Base-by-base conservation (phyloP, 306 rosid species). In the Ziziphus jujuba region DNA sequence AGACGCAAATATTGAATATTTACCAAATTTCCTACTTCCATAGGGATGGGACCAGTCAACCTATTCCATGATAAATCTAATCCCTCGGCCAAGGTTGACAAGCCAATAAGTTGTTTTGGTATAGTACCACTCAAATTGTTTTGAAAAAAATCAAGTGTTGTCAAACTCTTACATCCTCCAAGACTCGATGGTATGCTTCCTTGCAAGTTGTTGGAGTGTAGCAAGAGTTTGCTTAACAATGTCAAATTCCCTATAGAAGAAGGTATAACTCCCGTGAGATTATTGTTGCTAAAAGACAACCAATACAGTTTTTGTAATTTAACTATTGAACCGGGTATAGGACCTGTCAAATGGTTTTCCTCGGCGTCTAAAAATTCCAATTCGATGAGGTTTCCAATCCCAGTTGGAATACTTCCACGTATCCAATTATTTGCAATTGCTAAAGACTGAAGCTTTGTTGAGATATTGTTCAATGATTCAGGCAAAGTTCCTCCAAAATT, bases 401-500 rank as follows among this genome's bases (percentile, higher is more conserved):
- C 64, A 13, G 5, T 4, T 0, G 80, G 80, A 60, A 77, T 74
- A 15, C n/a, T 59, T 36, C 85, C 85, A 0, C 12, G 9, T 9
- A 81, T 61, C 0, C 7, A 6, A 73, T 73, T 81, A 22, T 56
- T 2, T 9, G 67, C 68, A 15, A 69, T 20, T 3, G 7, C 20
- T 1, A 73, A 38, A 0, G 0, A 0, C 48, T 10, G 51, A 12
- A 81, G 72, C 13, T 9, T 72, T 7, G 59, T 56, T 13, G 82
- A 77, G 60, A 81, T 56, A 44, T 81, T 81, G 56, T 72, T 23
- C 1, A 77, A 23, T 5, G 31, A 50, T 9, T 72, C 51, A 12
- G 79, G 81, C 1, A 80, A 44, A 22, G 5, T 17, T 13, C 81
- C 79, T 36, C 53, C 67, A 38, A 76, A 67, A 16, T 80, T 72